phyloP scores from a whole-genome alignment of 2,329 filamentous ascomycete genomes.

The Niveomyces coronatus region DNA sequence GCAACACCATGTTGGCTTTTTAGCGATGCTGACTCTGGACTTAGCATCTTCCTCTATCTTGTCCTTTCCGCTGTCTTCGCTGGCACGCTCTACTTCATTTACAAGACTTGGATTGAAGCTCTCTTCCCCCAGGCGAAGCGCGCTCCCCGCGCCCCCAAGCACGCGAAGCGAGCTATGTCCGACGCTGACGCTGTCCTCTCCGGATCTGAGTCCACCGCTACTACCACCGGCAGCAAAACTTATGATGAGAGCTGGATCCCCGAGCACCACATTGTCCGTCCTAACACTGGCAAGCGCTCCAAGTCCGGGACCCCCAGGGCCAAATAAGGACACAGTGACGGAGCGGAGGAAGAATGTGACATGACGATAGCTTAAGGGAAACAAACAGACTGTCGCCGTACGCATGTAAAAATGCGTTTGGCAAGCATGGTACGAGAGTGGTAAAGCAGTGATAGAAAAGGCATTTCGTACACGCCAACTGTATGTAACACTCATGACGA shows the following conservation, averaged over 20 bases:
- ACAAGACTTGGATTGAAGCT: constrained; percentile 93
- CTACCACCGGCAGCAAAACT: constrained; percentile 56
- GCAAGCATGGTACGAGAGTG: no score
- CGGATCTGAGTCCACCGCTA: constrained; percentile 59
- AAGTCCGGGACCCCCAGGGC: constrained; percentile 42
- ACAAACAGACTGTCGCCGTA: no score
- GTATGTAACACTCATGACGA: background rate
- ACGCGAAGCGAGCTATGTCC: constrained; percentile 57
- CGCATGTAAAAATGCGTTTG: no score
- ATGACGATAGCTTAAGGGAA: background rate
- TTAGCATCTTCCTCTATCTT: constrained; percentile 92
- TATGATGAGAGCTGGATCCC: constrained; percentile 96
- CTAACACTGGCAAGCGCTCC: constrained; percentile 53
- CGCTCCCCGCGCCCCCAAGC: constrained; percentile 46
- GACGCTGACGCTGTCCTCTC: constrained; percentile 53
- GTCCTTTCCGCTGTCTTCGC: constrained; percentile 71
- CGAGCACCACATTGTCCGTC: constrained; percentile 77
- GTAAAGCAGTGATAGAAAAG: no score
- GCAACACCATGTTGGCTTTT: background rate
- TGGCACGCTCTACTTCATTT: constrained; percentile 87
- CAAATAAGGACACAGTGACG: constrained; percentile 16
- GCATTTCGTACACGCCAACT: background rate
- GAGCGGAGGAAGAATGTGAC: no score
- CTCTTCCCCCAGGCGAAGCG: constrained; percentile 88
- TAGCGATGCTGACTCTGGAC: background rate